Base-by-base conservation (phyloP, 2,329 filamentous ascomycete genomes). In the Arthrobotrys sphaeroides region DNA sequence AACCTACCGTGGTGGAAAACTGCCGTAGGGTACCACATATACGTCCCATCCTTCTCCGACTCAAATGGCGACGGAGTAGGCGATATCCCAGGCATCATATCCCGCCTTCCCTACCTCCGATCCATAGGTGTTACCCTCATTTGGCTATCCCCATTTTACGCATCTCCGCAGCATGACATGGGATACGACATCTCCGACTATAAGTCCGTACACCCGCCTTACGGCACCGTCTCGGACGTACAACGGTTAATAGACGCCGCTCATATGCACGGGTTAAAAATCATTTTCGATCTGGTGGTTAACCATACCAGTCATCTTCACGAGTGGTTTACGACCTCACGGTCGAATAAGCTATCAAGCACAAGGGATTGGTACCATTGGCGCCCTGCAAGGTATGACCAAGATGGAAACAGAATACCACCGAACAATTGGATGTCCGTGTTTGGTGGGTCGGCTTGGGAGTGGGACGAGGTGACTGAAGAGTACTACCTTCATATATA, bases 201-300 rank as follows among this genome's bases (percentile, higher is more conserved):
- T 77, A 87, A 90, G 80, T 84, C 84, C 18, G 87, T 92, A 22
- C 86, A 91, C 78, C 82, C 84, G 1, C 86, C 87, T 0, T 92
- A 91, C 78, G 90, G 90, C 42, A 89, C 88, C 0, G 83, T 92
- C 92, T 10, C 83, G 69, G 89, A 92, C 80, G 86, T 91, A 61
- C 88, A 91, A 70, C 82, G 82, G 0, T 81, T 92, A 31, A 89
- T 91, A 55, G 80, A 85, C 20, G 87, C 87, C 45, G 85, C 87
- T 38, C 89, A 90, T 73, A 82, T 85, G 13, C 85, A 89, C 2
- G 88, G 86, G 1, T 91, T 93, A 87, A 88, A 87, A 78, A 82
- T 93, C 10, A 88, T 94, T 69, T 85, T 93, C 66, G 91, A 94
- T 79, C 84, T 94, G 2, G 91, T 94, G 1, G 86, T 93, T 74